These are phyloP conservation scores for Rhynchosporium graminicola DNA, from an alignment of 2,329 filamentous ascomycete genomes.

Conservation along the genomic window DNA sequence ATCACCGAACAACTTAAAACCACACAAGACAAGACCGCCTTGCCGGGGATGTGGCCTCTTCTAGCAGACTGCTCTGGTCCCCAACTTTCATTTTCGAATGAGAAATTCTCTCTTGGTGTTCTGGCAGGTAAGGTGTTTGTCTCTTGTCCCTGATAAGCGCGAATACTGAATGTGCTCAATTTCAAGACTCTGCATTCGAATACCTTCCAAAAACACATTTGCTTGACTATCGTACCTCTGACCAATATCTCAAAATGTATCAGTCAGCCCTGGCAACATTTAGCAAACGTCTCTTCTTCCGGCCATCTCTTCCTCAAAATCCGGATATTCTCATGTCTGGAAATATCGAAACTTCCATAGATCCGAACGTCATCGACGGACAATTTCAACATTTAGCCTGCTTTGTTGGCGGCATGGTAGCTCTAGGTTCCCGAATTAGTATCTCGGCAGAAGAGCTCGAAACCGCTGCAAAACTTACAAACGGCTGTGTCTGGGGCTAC, in stretches of 20 bases:
- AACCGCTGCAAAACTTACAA: slow-evolving; percentile 56
- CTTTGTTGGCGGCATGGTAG: slow-evolving; percentile 71
- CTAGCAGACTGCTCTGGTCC: slow-evolving; percentile 53
- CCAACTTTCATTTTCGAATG: slow-evolving; percentile 33
- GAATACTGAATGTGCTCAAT: slow-evolving; percentile 45
- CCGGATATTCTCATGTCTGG: slow-evolving; percentile 51
- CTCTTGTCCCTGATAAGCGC: too few species aligned
- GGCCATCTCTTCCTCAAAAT: slow-evolving; percentile 43
- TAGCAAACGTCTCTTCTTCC: slow-evolving; percentile 43
- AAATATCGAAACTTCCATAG: slow-evolving; percentile 41
- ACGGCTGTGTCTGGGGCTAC: slow-evolving; percentile 66
- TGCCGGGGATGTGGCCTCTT: slow-evolving; percentile 65
- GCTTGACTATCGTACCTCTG: slow-evolving; percentile 1
- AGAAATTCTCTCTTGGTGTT: slow-evolving; percentile 16
- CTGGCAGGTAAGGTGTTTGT: slow-evolving; percentile 43
- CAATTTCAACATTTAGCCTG: slow-evolving; percentile 66
- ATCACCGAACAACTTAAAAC: slow-evolving; percentile 56
- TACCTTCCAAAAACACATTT: slow-evolving; percentile 57
- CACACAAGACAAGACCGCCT: slow-evolving; percentile 51
- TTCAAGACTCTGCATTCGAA: slow-evolving; percentile 59
- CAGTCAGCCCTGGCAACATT: not conserved
- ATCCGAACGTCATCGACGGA: slow-evolving; percentile 43
- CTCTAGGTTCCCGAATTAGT: slow-evolving; percentile 64
- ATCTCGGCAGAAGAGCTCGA: slow-evolving; percentile 53
- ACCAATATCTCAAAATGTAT: slow-evolving; percentile 20